A percentile compares a stretch with the other conserved stretches of the same genome.
These are phyloP conservation scores for Lagenidium sp. DNA, from an alignment of 352 stramenopile genomes.

Conservation along the genomic window DNA sequence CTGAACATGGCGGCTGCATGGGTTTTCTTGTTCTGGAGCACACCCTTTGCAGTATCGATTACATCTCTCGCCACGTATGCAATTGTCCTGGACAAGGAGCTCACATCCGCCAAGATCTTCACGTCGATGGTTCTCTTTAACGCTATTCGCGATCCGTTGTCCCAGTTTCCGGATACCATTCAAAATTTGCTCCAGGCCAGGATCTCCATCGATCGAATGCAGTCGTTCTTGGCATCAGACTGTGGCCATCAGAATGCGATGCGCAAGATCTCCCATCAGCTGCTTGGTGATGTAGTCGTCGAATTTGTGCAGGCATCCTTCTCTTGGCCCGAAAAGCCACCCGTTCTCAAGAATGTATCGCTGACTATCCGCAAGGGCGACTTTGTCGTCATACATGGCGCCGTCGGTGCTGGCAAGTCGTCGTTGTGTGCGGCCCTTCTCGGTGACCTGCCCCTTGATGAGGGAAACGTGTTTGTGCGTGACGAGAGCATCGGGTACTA, in stretches of 20 bases:
- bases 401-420: conserved; percentile 37
- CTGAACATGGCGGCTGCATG: conserved; percentile 52
- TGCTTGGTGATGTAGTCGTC: conserved; percentile 2
- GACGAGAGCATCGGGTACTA: conserved; percentile 45
- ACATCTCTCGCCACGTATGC: conserved; percentile 22
- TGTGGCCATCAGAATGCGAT: conserved; percentile 1
- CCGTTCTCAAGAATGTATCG: conserved; percentile 34
- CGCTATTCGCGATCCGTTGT: conserved; percentile 13
- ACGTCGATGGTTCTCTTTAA: conserved; percentile 21
- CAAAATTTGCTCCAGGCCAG: conserved; percentile 11
- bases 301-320: conserved; percentile 3
- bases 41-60: conserved; percentile 18
- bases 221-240: conserved; percentile 28
- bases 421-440: conserved; percentile 31
- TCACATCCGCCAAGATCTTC: conserved; percentile 26
- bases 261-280: conserved; percentile 1
- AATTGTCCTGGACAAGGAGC: conserved; percentile 15
- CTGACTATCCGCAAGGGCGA: conserved; percentile 22
- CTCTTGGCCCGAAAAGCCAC: not conserved
- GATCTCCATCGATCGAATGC: conserved; percentile 10
- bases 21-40: conserved; percentile 37
- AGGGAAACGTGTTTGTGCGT: conserved; percentile 28
- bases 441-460: conserved; percentile 67
- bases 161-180: conserved; percentile 7
- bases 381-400: conserved; percentile 34